These are phyloP conservation scores for Puccinia novopanici DNA, from an alignment of 1,284 basidiomycete species.

Conservation along the genomic window DNA sequence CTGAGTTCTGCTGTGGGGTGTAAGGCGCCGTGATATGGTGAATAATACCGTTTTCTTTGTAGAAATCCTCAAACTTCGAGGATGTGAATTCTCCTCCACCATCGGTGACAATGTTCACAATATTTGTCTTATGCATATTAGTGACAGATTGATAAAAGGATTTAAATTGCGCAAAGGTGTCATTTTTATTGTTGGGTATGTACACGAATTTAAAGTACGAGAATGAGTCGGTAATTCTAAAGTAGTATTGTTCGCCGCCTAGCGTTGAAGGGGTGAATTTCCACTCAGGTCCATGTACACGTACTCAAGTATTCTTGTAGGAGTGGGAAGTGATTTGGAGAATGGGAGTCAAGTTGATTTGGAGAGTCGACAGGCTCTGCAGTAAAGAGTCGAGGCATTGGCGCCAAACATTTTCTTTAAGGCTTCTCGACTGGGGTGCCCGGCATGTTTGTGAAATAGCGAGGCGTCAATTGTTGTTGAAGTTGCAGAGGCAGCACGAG, in stretches of 20 bases:
- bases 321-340: not conserved
- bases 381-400: not conserved
- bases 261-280: no score
- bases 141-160: not conserved
- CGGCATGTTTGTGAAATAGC: not conserved
- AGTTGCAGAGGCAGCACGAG: no score
- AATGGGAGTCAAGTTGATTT: not conserved
- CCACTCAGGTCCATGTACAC: constrained; percentile 8
- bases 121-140: not conserved
- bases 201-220: not conserved
- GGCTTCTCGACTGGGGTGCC: not conserved
- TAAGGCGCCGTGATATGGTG: constrained; percentile 9
- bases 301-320: not conserved
- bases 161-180: not conserved
- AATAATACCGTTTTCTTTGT: not conserved
- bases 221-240: no score
- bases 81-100: not conserved
- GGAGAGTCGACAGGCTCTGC: not conserved
- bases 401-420: not conserved
- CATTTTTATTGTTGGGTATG: not conserved
- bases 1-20: constrained; percentile 22
- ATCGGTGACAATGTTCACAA: not conserved
- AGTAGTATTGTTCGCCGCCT: no score
- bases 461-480: not conserved
- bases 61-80: not conserved